Conservation (phyloP, 441 rosid genomes). For the Mallotus repandus region DNA sequence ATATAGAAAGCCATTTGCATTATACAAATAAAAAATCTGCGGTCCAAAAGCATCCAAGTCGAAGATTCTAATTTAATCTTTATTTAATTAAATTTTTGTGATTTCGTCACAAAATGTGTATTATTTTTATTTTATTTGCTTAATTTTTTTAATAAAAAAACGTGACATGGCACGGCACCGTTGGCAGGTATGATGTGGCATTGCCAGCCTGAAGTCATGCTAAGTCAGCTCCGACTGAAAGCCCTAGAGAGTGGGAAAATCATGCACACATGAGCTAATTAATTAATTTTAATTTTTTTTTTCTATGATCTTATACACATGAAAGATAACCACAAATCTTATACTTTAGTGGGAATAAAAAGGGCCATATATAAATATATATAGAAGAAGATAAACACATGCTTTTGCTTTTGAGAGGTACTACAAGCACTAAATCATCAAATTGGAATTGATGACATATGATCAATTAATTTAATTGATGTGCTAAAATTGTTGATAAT, state of each 20-base stretch:
- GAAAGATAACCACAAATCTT: conserved; percentile 28
- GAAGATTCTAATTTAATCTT: conserved; percentile 20
- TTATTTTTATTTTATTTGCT: too few relatives aligned
- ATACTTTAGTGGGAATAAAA: conserved; percentile 18
- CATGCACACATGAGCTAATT: neutral
- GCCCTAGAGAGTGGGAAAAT: conserved; percentile 32
- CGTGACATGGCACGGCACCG: conserved; percentile 18
- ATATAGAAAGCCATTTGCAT: too few relatives aligned
- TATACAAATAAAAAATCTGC: neutral
- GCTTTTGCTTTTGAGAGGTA: conserved; percentile 24
- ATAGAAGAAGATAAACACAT: conserved; percentile 23
- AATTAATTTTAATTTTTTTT: neutral
- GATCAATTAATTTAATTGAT: neutral
- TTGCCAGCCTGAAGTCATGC: conserved; percentile 24
- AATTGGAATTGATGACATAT: conserved; percentile 21
- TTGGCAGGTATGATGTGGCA: conserved; percentile 39
- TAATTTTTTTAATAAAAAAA: neutral
- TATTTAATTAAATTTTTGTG: neutral
- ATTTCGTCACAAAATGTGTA: conserved; percentile 26
- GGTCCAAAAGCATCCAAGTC: conserved; percentile 25
- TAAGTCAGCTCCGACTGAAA: conserved; percentile 34
- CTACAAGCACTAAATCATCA: conserved; percentile 14
- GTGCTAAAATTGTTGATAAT: neutral
- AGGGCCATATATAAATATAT: neutral
- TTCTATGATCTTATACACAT: neutral